Evolutionary conservation across 495 filamentous ascomycete genomes (phyloP), one percentile per base, ranked within the genome.

Genomic region (Hyphodiscus hymeniophilus): DNA sequence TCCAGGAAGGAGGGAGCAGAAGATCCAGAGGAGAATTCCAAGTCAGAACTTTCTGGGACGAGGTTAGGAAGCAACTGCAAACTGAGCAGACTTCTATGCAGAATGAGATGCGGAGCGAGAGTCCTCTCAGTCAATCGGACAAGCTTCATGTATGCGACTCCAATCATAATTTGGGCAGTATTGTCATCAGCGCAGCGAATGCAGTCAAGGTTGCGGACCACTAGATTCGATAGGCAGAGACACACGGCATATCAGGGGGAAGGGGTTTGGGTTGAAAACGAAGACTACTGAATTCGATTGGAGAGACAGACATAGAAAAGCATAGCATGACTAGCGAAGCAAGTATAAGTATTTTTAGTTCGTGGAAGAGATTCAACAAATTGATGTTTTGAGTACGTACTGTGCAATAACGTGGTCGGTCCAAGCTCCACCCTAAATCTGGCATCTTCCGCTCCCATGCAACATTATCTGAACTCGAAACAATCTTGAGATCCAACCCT

Each of bases 41-140:
- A 20, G 20, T 40, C 16, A 38, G 54, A 45, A 30, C 32, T 18
- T 57, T 52, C 33, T 57, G 54, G 54, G 54, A 46, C n/a, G 28
- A 46, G n/a, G 40, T 57, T 13, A 47, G 52, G 21, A 34, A 13
- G 15, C n/a, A 42, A 10, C 23, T 55, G 13, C 28, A 15, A 11
- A 13, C 42, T 30, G 44, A 51, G 0, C 31, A 51, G 26, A 5
- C 5, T 10, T 28, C 10, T 28, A 4, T 28, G 5, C 5, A 28
- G 26, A 28, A 28, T 28, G 26, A 28, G 26, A 28, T 4, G 26
- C 41, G 17, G 41, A 43, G 41, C 22, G 30, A 26, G 7, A 28
- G 23, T 4, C 34, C 6, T n/a, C 34, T 38, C 6, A 38, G 3
- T 3, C 4, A 38, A 4, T 15, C 6, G 34, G 15, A 13, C 4